Evolutionary conservation across 2,329 filamentous ascomycete genomes (phyloP), one percentile per base, ranked within the genome.

Genomic region (Aureobasidium sp.): DNA sequence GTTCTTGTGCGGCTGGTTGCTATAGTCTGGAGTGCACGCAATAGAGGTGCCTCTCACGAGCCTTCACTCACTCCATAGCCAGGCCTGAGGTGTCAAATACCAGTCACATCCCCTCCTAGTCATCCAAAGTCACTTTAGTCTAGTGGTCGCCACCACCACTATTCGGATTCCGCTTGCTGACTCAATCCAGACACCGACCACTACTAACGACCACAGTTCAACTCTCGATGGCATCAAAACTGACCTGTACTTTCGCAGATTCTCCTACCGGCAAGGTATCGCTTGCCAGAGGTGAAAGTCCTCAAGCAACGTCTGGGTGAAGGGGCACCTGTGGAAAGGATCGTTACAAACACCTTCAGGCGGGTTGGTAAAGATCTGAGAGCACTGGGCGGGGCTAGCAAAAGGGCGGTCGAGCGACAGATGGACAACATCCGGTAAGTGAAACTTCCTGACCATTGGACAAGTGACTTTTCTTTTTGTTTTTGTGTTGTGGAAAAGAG

Each of bases 301-400:
- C 53, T 36, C 53, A 36, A 55, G 21, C 53, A 45, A 55, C 53
- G 53, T 55, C 53, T 55, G 39, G 27, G 53, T 55, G 41, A 34
- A 45, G 53, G 39, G 29, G 37, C 37, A 15, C 53, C 30, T 34
- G 39, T 42, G 41, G 41, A 55, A 13, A 45, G 53, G 29, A 30
- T 45, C 8, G 53, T 37, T 32, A 41, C 53, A 45, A 55, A 44
- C 39, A 55, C 53, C 47, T 39, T 32, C 39, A 36, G 53, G 53
- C 29, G 53, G 39, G 53, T n/a, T 11, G 53, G 41, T 21, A 42
- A 54, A 41, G 50, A 54, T 54, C 50, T 54, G 50, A 54, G 50
- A 54, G 50, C 50, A 54, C 4, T 30, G 49, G 21, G 36, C 50
- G 50, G 36, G 15, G 50, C 50, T 39, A 54, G 50, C 36, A 54